Conservation (phyloP, 129 eudicot genomes). For the Flaveria bidentis region DNA sequence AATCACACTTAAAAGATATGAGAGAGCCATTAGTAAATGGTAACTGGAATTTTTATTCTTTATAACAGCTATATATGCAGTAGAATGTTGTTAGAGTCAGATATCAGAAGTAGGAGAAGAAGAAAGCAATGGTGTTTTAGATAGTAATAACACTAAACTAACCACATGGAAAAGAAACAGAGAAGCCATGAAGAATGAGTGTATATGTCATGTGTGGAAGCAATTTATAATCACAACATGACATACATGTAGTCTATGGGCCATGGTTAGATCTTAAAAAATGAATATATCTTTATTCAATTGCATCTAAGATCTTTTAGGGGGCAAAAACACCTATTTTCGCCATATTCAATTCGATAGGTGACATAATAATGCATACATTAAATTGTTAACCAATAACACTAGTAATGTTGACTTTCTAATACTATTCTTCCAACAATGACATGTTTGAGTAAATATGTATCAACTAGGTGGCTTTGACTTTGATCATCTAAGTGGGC, state of each 20-base stretch:
- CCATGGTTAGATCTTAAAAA: neutral
- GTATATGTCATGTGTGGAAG: constrained; percentile 11
- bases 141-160: constrained; percentile 5
- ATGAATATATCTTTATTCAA: neutral
- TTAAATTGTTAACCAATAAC: neutral
- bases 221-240: neutral
- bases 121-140: constrained; percentile 18
- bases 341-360: neutral
- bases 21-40: constrained; percentile 10
- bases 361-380: neutral
- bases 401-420: constrained; percentile 3
- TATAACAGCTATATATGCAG: neutral
- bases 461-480: neutral
- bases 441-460: no score
- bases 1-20: constrained; percentile 1
- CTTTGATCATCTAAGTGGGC: neutral
- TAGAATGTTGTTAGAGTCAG: neutral
- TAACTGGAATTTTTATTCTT: neutral
- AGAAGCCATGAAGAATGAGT: neutral
- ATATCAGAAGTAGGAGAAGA: constrained; percentile 19
- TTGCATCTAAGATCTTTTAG: neutral
- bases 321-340: neutral
- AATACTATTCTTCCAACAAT: no score
- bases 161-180: constrained; percentile 19
- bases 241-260: neutral